Percentiles rank a stretch among this genome's conserved stretches.
These are phyloP conservation scores for Mentha longifolia DNA, from an alignment of 257 asterid genomes.

Conservation along the genomic window DNA sequence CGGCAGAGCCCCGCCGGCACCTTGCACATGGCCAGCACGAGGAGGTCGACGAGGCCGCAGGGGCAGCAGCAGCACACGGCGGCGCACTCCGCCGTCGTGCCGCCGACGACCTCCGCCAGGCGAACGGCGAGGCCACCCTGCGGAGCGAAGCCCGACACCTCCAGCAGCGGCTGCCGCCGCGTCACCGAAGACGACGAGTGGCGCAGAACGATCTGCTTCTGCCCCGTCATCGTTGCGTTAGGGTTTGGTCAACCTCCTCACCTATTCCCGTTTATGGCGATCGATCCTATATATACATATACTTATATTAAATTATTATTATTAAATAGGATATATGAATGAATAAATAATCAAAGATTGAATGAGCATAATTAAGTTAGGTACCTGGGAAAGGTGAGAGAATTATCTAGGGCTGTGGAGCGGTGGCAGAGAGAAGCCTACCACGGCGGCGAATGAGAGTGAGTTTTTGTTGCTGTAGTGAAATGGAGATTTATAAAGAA, in stretches of 20 bases:
- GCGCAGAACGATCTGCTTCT: constrained; percentile 40
- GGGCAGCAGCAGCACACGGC: constrained; percentile 90
- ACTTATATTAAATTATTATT: no score
- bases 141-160: constrained; percentile 33
- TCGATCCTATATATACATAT: background rate
- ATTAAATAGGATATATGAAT: no score
- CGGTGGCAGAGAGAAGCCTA: no score
- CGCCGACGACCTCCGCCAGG: constrained; percentile 76
- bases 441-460: background rate
- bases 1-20: constrained; percentile 77
- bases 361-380: background rate
- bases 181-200: constrained; percentile 36
- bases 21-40: constrained; percentile 65
- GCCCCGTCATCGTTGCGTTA: constrained; percentile 45
- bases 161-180: constrained; percentile 58
- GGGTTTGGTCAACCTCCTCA: background rate
- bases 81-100: constrained; percentile 86
- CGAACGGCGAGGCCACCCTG: constrained; percentile 41
- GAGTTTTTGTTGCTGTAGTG: background rate
- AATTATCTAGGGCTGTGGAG: background rate
- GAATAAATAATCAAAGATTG: background rate
- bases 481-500: background rate
- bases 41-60: constrained; percentile 63
- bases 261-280: background rate
- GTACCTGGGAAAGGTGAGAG: background rate